Evolutionary conservation across 2,329 filamentous ascomycete species (phyloP).

Genomic region (Colletotrichum sp.): DNA sequence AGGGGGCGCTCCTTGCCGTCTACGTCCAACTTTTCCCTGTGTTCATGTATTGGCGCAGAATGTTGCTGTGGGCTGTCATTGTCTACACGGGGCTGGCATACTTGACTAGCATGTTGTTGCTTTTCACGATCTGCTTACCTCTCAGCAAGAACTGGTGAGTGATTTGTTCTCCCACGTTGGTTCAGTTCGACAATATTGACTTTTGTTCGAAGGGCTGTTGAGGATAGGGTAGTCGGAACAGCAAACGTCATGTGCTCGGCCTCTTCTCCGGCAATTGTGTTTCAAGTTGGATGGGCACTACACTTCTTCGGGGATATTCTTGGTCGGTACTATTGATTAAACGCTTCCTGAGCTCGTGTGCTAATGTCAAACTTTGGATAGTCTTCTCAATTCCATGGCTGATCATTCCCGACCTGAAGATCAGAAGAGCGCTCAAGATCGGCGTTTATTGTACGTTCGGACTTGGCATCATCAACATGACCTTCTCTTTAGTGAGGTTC

Average conservation of each 20-base stretch:
- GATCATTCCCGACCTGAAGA: conserved; percentile 9
- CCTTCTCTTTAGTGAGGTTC: conserved; percentile 11
- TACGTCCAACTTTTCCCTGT: conserved; percentile 13
- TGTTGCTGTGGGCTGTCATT: conserved; percentile 3
- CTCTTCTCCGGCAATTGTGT: not conserved
- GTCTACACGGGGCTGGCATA: conserved; percentile 8
- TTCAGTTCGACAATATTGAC: not conserved
- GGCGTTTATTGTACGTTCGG: conserved; percentile 15
- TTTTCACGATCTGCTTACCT: conserved; percentile 9
- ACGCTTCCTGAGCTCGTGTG: not conserved
- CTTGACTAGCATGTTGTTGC: conserved; percentile 5
- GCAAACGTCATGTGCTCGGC: conserved; percentile 11
- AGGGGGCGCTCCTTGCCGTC: conserved; percentile 13
- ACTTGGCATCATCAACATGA: conserved; percentile 16
- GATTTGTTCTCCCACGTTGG: not conserved
- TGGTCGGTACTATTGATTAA: not conserved
- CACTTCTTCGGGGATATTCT: conserved; percentile 14
- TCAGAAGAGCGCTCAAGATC: conserved; percentile 1
- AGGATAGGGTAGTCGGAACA: not conserved
- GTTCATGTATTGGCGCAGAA: conserved; percentile 11
- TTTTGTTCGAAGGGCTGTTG: not conserved
- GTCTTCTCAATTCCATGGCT: conserved; percentile 9
- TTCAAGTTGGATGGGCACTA: conserved; percentile 14
- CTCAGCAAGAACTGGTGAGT: conserved; percentile 9
- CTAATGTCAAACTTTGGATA: not conserved